A percentile compares a stretch with the other conserved stretches of the same genome.
phyloP scores from a whole-genome alignment of 768 basidiomycete species.

The Cubamyces sp. region DNA sequence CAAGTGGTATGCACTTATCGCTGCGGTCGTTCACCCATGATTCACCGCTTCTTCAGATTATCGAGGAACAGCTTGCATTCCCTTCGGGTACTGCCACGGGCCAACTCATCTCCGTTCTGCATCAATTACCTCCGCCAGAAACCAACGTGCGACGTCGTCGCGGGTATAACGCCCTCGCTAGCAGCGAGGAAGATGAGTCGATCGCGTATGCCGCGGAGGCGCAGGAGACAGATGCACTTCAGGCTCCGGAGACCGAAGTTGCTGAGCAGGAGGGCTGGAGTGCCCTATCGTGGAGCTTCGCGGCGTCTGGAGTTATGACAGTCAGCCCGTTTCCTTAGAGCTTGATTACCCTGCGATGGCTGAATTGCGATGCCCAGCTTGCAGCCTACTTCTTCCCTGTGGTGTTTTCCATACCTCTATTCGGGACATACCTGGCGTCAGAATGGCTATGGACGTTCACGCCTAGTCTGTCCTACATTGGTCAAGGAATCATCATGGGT shows the following conservation, averaged over 20 bases:
- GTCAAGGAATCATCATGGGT: slow-evolving; percentile 98
- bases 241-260: slow-evolving; percentile 38
- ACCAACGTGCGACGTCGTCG: slow-evolving; percentile 55
- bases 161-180: slow-evolving; percentile 55
- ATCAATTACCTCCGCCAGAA: slow-evolving; percentile 71
- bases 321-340: slow-evolving; percentile 47
- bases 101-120: slow-evolving; percentile 90
- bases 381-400: slow-evolving; percentile 89
- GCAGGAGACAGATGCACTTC: slow-evolving; percentile 23
- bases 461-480: slow-evolving; percentile 89
- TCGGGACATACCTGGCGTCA: slow-evolving; percentile 80
- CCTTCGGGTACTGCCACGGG: slow-evolving; percentile 97
- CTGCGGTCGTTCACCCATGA: background rate
- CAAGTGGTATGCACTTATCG: slow-evolving; percentile 71
- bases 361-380: slow-evolving; percentile 50
- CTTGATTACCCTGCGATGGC: background rate
- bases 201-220: slow-evolving; percentile 26
- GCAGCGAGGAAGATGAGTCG: slow-evolving; percentile 40
- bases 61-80: slow-evolving; percentile 92
- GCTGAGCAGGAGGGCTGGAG: slow-evolving; percentile 72
- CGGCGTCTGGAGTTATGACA: slow-evolving; percentile 72
- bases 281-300: slow-evolving; percentile 78
- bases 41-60: slow-evolving; percentile 55
- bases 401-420: slow-evolving; percentile 83
- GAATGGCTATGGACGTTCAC: slow-evolving; percentile 95